Conservation (phyloP, 140 eudicot genomes). For the Erigeron philadelphicus region DNA sequence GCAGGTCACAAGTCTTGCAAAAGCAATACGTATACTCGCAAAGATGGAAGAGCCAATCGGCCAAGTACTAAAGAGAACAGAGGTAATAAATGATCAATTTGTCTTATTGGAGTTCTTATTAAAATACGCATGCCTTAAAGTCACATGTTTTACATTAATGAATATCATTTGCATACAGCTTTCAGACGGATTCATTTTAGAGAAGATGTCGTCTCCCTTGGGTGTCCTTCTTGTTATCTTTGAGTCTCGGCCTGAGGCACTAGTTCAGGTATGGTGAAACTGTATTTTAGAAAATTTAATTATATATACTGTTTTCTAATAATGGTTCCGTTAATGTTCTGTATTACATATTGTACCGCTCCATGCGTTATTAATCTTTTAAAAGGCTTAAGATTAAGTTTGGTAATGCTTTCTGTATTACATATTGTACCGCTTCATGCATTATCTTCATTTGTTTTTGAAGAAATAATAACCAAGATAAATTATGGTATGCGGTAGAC, state of each 20-base stretch:
- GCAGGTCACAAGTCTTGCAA: slow-evolving; percentile 80
- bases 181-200: slow-evolving; percentile 79
- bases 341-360: too few species aligned
- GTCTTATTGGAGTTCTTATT: neutral
- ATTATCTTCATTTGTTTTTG: too few species aligned
- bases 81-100: slow-evolving; percentile 43
- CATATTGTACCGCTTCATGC: too few species aligned
- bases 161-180: slow-evolving; percentile 48
- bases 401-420: too few species aligned
- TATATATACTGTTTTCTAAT: neutral
- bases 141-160: slow-evolving; percentile 19
- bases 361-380: neutral
- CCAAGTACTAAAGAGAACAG: slow-evolving; percentile 71
- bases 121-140: neutral
- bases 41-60: slow-evolving; percentile 97
- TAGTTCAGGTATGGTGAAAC: slow-evolving; percentile 66
- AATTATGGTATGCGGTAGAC: too few species aligned
- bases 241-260: slow-evolving; percentile 98
- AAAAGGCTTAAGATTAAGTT: too few species aligned
- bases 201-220: slow-evolving; percentile 81
- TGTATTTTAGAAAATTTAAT: neutral
- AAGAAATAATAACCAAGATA: too few species aligned
- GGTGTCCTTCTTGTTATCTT: slow-evolving; percentile 93
- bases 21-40: slow-evolving; percentile 87
- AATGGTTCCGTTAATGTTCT: neutral